Evolutionary conservation across 2,329 filamentous ascomycete genomes (phyloP).

Genomic region (Neopestalotiopsis sp.): DNA sequence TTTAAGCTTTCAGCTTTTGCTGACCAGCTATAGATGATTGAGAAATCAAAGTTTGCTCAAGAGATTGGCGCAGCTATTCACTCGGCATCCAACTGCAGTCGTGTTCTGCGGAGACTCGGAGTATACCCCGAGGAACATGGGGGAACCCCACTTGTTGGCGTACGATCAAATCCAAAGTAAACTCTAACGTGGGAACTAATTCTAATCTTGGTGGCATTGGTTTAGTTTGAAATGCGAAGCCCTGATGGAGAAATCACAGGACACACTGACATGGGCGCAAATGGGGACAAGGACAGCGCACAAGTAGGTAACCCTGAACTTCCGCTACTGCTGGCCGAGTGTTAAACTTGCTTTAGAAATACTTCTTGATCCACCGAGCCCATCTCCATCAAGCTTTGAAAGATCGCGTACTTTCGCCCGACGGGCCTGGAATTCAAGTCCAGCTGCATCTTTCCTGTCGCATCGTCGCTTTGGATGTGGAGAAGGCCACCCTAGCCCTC

Average conservation of each 20-base stretch:
- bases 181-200: not conserved
- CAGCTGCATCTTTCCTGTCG: slow-evolving; percentile 37
- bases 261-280: slow-evolving; percentile 23
- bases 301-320: slow-evolving; percentile 38
- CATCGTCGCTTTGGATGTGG: slow-evolving; percentile 27
- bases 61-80: slow-evolving; percentile 68
- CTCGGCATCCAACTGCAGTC: slow-evolving; percentile 65
- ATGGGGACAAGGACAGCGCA: slow-evolving; percentile 18
- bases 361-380: slow-evolving; percentile 60
- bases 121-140: slow-evolving; percentile 44
- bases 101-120: slow-evolving; percentile 52
- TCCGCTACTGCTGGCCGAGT: not conserved
- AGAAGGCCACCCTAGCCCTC: slow-evolving; percentile 25
- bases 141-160: slow-evolving; percentile 34
- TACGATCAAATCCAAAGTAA: not conserved
- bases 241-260: slow-evolving; percentile 25
- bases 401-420: slow-evolving; percentile 43
- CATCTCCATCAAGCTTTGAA: slow-evolving; percentile 59
- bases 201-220: not conserved
- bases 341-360: slow-evolving; percentile 51
- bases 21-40: slow-evolving; percentile 48
- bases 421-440: slow-evolving; percentile 40
- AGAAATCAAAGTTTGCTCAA: slow-evolving; percentile 60
- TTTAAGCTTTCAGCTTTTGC: not conserved
- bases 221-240: not conserved